Conservation (phyloP, 2,329 filamentous ascomycete genomes). For the Pestalotiopsis sp. region DNA sequence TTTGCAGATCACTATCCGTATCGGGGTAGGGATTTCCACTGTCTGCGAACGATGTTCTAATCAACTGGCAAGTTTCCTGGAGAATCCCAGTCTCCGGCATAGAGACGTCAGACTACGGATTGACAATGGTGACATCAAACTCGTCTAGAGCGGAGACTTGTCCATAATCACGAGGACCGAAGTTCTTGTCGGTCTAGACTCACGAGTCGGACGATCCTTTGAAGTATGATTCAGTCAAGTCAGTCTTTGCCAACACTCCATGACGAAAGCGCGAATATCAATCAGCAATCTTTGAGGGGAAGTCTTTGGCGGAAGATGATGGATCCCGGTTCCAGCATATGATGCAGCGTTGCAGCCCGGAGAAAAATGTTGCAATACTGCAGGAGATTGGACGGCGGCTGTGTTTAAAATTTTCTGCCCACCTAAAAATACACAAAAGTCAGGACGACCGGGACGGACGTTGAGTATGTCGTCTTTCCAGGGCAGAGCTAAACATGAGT, state of each 20-base stretch:
- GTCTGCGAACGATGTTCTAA: neutral
- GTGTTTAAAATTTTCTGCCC: neutral
- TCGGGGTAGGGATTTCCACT: neutral
- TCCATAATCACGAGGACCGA: neutral
- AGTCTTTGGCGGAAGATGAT: neutral
- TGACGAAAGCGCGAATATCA: neutral
- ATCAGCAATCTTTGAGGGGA: neutral
- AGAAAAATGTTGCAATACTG: neutral
- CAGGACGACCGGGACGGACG: too few relatives aligned
- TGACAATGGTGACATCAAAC: neutral
- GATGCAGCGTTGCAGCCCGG: neutral
- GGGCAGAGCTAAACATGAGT: neutral
- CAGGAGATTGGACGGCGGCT: neutral
- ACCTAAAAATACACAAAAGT: too few relatives aligned
- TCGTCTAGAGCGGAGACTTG: neutral
- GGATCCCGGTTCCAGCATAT: neutral
- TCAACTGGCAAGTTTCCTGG: neutral
- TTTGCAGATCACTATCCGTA: neutral
- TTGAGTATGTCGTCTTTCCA: neutral
- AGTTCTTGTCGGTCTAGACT: neutral
- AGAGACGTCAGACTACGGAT: neutral
- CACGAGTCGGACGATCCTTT: neutral
- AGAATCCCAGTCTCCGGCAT: neutral
- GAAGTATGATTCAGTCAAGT: neutral
- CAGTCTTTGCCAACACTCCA: neutral